Evolutionary conservation across 2,329 filamentous ascomycete species (phyloP), one percentile per base, ranked within the genome.

Genomic region (Aureobasidium sp.): DNA sequence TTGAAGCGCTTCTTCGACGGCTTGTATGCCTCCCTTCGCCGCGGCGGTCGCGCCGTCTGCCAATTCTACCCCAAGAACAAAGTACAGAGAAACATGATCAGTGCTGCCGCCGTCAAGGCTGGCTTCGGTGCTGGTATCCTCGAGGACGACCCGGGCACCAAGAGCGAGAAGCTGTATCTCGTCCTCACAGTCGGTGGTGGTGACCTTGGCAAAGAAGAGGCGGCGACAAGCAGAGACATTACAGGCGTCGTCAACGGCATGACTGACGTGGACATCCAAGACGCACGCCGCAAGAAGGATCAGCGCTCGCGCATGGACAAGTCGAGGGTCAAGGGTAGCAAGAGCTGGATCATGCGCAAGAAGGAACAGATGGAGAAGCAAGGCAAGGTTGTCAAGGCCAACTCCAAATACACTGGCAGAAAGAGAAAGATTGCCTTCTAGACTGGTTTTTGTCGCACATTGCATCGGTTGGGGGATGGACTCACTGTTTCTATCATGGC

Each of bases 31-130:
- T 84, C 83, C 56, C 72, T 98, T 58, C 82, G 84, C 58, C 77
- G 93, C 17, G 93, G 93, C 5, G 93, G 89, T 1, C 79, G 89
- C 32, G 93, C 93, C 0, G 91, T 58, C 32, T 95, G 90, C 67
- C 93, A 98, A 65, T 98, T 98, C 70, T 98, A 98, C 68, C 93
- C 93, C 2, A 95, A 95, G 73, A 97, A 98, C 68, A 86, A 94
- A 61, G 77, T 81, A 58, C 93, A 98, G 73, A 81, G 90, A 64
- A 83, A 80, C 64, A 95, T 98, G 90, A 95, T 98, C 61, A 88
- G 85, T 48, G 79, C 81, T 55, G 93, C 93, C 0, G 93, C 93
- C 0, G 86, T 97, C 57, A 90, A 87, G 65, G 93, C 93, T 1
- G 93, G 93, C 0, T 98, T 98, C 64, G 91, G 93, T 42, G 93